Conservation (phyloP, 148 eudicot species). For the Heliamphora exappendiculata region DNA sequence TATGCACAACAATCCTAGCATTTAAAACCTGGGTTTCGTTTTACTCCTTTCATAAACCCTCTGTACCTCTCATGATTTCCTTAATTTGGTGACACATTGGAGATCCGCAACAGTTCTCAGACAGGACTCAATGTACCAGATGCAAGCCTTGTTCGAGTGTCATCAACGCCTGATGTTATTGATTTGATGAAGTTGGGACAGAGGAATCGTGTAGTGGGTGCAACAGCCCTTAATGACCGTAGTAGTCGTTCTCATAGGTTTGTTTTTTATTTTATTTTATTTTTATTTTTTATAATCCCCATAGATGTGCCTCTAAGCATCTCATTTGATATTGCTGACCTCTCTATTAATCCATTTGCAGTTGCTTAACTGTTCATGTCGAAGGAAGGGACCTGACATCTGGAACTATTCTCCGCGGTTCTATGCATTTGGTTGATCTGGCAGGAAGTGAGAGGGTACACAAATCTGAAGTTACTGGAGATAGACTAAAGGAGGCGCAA, state of each 20-base stretch:
- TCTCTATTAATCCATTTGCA: constrained; percentile 26
- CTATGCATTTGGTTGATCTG: constrained; percentile 97
- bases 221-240: constrained; percentile 92
- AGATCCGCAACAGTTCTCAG: constrained; percentile 85
- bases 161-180: constrained; percentile 80
- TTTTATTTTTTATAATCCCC: no score
- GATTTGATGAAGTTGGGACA: constrained; percentile 90
- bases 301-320: background rate
- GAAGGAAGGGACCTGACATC: constrained; percentile 93
- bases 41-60: background rate
- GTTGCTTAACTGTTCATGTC: constrained; percentile 96
- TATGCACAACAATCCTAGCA: no score
- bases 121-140: constrained; percentile 91
- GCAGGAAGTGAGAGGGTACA: constrained; percentile 99
- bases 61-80: constrained; percentile 17
- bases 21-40: background rate
- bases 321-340: constrained; percentile 10
- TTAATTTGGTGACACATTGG: constrained; percentile 64
- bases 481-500: constrained; percentile 93
- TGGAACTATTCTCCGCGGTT: constrained; percentile 75
- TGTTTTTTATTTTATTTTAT: no score
- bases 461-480: constrained; percentile 96
- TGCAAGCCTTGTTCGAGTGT: constrained; percentile 79
- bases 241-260: constrained; percentile 99
- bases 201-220: constrained; percentile 84